phyloP scores from a whole-genome alignment of 192 early-diverging fungal species.

The Coemansia sp. region DNA sequence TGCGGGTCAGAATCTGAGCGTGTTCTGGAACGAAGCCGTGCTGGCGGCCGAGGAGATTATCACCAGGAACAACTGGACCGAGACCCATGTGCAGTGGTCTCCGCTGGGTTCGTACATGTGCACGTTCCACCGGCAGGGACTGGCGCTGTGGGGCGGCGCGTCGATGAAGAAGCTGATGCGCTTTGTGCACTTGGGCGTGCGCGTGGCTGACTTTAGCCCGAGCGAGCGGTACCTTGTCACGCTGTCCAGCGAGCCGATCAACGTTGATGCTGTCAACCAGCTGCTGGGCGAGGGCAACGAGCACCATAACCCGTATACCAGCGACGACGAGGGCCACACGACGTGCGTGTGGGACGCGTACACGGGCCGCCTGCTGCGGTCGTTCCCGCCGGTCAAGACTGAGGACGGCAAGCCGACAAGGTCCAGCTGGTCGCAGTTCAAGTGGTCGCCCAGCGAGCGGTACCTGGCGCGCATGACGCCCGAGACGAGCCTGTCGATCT shows the following conservation, averaged over 20 bases:
- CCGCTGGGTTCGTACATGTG: conserved; percentile 91
- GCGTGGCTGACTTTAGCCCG: conserved; percentile 91
- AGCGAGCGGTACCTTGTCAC: conserved; percentile 95
- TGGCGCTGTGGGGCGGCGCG: conserved; percentile 95
- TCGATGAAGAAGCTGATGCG: conserved; percentile 90
- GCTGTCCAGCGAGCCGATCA: conserved; percentile 87
- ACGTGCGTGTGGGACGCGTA: conserved; percentile 90
- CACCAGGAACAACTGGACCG: conserved; percentile 84
- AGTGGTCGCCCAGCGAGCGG: conserved; percentile 93
- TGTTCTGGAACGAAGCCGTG: conserved; percentile 91
- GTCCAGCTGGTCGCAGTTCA: conserved; percentile 90
- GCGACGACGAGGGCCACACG: conserved; percentile 74
- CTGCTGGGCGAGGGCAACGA: conserved; percentile 58
- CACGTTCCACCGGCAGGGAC: conserved; percentile 93
- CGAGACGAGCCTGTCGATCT: conserved; percentile 78
- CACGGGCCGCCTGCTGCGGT: conserved; percentile 84
- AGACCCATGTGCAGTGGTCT: conserved; percentile 94
- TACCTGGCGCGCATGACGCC: conserved; percentile 91
- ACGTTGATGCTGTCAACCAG: conserved; percentile 54
- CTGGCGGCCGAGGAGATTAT: conserved; percentile 74
- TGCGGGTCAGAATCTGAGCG: conserved; percentile 78
- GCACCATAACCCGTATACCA: conserved; percentile 70
- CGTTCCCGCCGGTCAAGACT: conserved; percentile 68
- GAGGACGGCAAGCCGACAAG: conserved; percentile 58
- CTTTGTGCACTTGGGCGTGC: conserved; percentile 90